Conservation (phyloP, 345 rosid species). For the Brassica juncea region DNA sequence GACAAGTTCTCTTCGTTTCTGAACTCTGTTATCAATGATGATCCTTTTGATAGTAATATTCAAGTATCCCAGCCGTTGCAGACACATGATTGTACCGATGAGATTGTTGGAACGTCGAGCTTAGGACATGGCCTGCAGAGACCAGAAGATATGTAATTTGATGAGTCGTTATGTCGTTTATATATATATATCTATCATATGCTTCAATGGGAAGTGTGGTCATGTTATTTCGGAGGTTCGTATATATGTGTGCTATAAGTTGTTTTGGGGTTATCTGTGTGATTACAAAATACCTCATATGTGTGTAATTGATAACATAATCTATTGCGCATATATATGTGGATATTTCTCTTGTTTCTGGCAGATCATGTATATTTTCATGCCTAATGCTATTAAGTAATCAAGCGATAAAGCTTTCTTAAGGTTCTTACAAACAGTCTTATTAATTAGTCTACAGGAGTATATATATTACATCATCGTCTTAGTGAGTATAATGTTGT, state of each 20-base stretch:
- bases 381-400: background rate
- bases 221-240: background rate
- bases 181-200: background rate
- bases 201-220: background rate
- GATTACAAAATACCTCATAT: background rate
- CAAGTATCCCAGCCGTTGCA: slow-evolving; percentile 20
- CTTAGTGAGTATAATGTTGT: background rate
- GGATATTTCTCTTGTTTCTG: background rate
- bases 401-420: background rate
- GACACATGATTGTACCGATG: slow-evolving; percentile 2
- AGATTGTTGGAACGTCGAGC: slow-evolving; percentile 27
- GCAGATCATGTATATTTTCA: slow-evolving; percentile 6
- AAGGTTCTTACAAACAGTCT: background rate
- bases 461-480: background rate
- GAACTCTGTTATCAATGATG: slow-evolving; percentile 62
- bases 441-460: background rate
- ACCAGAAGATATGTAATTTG: slow-evolving; percentile 17
- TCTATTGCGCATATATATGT: background rate
- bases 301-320: slow-evolving; percentile 12
- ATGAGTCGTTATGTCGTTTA: background rate
- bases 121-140: slow-evolving; percentile 1
- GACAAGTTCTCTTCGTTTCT: slow-evolving; percentile 71
- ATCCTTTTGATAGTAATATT: slow-evolving; percentile 28
- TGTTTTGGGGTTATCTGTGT: slow-evolving; percentile 23
- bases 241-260: slow-evolving; percentile 14